phyloP scores from a whole-genome alignment of 176 grass and related monocot genomes.

The Musa beccarii region DNA sequence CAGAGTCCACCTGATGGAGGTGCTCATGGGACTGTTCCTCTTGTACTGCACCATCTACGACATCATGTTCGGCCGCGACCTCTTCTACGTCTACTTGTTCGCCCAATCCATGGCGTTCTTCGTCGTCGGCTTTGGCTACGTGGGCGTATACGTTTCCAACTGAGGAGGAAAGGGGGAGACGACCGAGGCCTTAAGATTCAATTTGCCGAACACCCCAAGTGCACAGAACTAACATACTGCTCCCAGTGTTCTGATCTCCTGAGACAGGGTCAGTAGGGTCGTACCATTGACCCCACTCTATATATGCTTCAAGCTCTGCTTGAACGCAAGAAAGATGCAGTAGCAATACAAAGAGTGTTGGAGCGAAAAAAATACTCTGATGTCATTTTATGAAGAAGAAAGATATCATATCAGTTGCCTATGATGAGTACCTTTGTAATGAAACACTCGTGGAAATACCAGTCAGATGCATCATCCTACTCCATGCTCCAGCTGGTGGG shows the following conservation, averaged over 20 bases:
- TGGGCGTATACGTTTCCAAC: conserved; percentile 38
- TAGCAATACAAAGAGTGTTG: background rate
- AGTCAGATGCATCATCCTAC: too few species aligned
- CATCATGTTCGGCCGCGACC: conserved; percentile 38
- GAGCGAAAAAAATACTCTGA: too few species aligned
- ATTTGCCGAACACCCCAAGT: background rate
- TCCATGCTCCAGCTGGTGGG: too few species aligned
- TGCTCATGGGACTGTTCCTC: conserved; percentile 52
- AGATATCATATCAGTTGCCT: too few species aligned
- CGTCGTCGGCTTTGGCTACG: conserved; percentile 62
- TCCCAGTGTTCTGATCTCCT: too few species aligned
- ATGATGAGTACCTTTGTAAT: too few species aligned
- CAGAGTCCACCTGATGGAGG: conserved; percentile 56
- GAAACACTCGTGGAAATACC: too few species aligned
- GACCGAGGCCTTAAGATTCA: background rate
- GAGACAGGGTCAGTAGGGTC: background rate
- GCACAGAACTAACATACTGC: too few species aligned
- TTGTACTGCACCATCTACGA: conserved; percentile 71
- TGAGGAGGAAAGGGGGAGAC: conserved; percentile 16
- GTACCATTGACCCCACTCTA: background rate
- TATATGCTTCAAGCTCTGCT: background rate
- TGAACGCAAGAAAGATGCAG: background rate
- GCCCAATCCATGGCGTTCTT: conserved; percentile 65
- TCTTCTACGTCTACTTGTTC: conserved; percentile 68
- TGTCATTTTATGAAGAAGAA: too few species aligned